Conservation (phyloP, 768 basidiomycete species). For the Psilocybe tampanensis region DNA sequence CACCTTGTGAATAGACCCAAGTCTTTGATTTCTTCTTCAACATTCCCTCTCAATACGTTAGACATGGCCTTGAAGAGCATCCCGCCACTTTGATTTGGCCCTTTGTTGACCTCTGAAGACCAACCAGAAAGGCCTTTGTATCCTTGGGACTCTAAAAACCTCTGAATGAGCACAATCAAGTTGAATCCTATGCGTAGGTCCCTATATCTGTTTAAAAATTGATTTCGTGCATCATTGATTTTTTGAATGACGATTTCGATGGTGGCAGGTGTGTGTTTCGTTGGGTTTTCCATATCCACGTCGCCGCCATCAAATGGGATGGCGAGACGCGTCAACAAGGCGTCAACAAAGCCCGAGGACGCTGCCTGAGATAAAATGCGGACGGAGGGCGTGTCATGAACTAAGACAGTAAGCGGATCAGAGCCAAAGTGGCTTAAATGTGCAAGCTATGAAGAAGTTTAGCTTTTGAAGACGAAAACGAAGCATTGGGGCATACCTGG, state of each 20-base stretch:
- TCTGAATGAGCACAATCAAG: conserved; percentile 44
- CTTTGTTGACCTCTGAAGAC: conserved; percentile 22
- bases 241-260: conserved; percentile 29
- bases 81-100: not conserved
- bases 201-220: conserved; percentile 13
- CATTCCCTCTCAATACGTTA: conserved; percentile 44
- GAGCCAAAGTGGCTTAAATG: conserved; percentile 70
- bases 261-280: conserved; percentile 29
- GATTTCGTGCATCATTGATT: conserved; percentile 38
- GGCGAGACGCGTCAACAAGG: conserved; percentile 8
- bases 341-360: conserved; percentile 16
- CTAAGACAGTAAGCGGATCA: conserved; percentile 55
- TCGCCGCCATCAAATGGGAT: not conserved
- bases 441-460: conserved; percentile 44
- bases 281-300: conserved; percentile 4
- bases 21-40: conserved; percentile 44
- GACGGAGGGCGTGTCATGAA: conserved; percentile 28
- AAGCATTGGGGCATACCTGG: conserved; percentile 45
- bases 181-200: conserved; percentile 49
- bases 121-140: conserved; percentile 38
- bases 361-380: conserved; percentile 11
- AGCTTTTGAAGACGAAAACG: not conserved
- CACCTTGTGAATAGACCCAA: conserved; percentile 54
- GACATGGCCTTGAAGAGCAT: conserved; percentile 43
- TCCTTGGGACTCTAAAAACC: conserved; percentile 44